These are phyloP conservation scores for Colletotrichum australisinense DNA, from an alignment of 2,329 filamentous ascomycete genomes.

Conservation along the genomic window DNA sequence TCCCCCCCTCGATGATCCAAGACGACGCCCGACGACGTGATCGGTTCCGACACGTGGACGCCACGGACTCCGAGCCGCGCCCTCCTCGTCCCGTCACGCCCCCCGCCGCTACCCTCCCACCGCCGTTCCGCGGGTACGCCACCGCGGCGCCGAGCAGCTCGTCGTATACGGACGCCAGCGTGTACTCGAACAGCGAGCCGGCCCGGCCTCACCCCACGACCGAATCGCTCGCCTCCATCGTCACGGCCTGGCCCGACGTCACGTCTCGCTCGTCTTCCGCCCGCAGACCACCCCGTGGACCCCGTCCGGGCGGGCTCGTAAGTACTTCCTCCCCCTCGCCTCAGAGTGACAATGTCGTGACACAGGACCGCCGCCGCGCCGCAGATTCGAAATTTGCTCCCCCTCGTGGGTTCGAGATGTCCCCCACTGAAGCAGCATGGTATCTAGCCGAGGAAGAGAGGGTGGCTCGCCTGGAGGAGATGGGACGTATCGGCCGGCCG, in stretches of 20 bases:
- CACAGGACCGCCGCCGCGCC: constrained; percentile 11
- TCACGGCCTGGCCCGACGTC: neutral
- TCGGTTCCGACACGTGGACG: neutral
- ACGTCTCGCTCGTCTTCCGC: neutral
- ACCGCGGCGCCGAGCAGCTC: neutral
- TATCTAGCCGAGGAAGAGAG: neutral
- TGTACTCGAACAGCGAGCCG: neutral
- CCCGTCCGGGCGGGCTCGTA: constrained; percentile 6
- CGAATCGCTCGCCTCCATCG: neutral
- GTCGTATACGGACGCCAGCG: neutral
- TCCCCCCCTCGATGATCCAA: neutral
- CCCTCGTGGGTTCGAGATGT: neutral
- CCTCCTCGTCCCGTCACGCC: neutral
- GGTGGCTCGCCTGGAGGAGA: neutral
- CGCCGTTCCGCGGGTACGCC: neutral
- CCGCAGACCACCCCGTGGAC: neutral
- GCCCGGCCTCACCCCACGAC: neutral
- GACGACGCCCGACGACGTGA: neutral
- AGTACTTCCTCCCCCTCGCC: constrained; percentile 12
- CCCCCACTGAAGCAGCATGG: neutral
- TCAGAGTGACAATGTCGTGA: constrained; percentile 22
- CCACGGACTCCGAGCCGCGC: neutral
- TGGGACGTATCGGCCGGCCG: neutral
- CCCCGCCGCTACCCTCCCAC: neutral
- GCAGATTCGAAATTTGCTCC: too few relatives aligned